phyloP scores from a whole-genome alignment of 139 green algal genomes.

The Nannochloris sp. region DNA sequence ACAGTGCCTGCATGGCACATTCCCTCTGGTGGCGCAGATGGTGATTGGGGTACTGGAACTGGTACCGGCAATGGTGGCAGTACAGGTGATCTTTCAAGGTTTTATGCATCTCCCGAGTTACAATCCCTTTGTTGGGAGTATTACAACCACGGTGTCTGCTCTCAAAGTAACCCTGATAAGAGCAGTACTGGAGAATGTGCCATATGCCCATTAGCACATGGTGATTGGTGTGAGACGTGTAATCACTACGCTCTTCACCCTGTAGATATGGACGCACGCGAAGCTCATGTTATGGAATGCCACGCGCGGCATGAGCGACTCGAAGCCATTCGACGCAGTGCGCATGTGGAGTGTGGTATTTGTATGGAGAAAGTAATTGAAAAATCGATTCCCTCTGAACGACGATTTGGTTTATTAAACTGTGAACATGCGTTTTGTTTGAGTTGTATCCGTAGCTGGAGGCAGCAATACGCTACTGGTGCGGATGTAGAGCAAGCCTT shows the following conservation, averaged over 20 bases:
- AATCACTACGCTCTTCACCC: slow-evolving; percentile 49
- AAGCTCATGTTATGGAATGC: slow-evolving; percentile 48
- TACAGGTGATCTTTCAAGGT: not conserved
- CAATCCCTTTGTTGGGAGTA: slow-evolving; percentile 51
- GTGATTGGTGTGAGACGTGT: slow-evolving; percentile 48
- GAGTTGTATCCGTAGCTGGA: slow-evolving; percentile 74
- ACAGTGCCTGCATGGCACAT: not conserved
- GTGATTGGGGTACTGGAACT: not conserved
- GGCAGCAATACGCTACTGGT: slow-evolving; percentile 28
- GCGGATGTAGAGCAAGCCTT: slow-evolving; percentile 43
- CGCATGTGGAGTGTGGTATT: slow-evolving; percentile 63
- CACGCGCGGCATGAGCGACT: slow-evolving; percentile 34
- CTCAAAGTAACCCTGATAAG: too few relatives aligned
- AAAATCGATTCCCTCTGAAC: slow-evolving; percentile 30
- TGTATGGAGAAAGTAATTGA: slow-evolving; percentile 66
- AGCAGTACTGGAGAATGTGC: too few relatives aligned
- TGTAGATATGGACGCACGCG: slow-evolving; percentile 20
- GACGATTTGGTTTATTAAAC: slow-evolving; percentile 70
- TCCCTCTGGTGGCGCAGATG: too few relatives aligned
- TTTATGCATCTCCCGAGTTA: slow-evolving; percentile 22
- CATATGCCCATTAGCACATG: slow-evolving; percentile 50
- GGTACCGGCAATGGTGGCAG: not conserved
- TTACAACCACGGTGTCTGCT: slow-evolving; percentile 36
- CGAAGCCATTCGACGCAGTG: slow-evolving; percentile 25
- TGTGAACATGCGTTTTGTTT: slow-evolving; percentile 85